Conservation (phyloP, 2,329 filamentous ascomycete genomes). For the Fusarium sublunatum region DNA sequence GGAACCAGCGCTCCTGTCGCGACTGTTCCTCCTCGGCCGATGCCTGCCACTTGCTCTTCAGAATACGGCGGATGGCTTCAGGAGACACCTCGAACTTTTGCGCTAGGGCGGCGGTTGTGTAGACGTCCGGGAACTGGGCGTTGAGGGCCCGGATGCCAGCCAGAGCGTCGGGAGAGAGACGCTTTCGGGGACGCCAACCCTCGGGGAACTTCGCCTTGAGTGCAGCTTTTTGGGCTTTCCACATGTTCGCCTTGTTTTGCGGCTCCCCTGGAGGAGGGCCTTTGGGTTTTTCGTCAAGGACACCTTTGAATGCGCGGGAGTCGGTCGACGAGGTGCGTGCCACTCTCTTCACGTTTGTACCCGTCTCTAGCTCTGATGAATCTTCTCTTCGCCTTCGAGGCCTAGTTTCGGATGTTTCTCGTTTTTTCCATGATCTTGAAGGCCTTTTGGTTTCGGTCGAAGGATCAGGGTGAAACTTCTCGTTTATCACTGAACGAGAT, state of each 20-base stretch:
- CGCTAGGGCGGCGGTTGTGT: constrained; percentile 79
- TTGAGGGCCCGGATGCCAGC: constrained; percentile 90
- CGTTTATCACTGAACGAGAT: constrained; percentile 8
- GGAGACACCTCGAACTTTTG: constrained; percentile 85
- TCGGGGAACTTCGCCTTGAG: constrained; percentile 82
- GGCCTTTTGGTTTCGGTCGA: constrained; percentile 3
- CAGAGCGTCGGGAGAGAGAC: constrained; percentile 89
- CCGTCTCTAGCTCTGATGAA: not conserved
- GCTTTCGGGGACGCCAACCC: constrained; percentile 85
- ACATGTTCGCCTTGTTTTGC: constrained; percentile 59
- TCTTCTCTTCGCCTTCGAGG: not conserved
- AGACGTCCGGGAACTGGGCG: constrained; percentile 78
- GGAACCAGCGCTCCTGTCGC: constrained; percentile 70
- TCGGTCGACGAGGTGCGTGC: not conserved
- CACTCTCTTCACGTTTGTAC: constrained; percentile 5
- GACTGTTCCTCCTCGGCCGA: constrained; percentile 66
- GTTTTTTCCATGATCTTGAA: constrained; percentile 20
- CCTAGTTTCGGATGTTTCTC: not conserved
- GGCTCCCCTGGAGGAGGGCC: constrained; percentile 30
- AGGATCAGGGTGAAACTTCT: not conserved
- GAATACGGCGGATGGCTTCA: constrained; percentile 87
- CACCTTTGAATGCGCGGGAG: not conserved
- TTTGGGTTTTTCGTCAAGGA: constrained; percentile 16
- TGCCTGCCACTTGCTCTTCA: constrained; percentile 81
- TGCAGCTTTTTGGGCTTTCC: constrained; percentile 81